Conservation (phyloP, 2,329 filamentous ascomycete species). For the Tolypocladium paradoxum region DNA sequence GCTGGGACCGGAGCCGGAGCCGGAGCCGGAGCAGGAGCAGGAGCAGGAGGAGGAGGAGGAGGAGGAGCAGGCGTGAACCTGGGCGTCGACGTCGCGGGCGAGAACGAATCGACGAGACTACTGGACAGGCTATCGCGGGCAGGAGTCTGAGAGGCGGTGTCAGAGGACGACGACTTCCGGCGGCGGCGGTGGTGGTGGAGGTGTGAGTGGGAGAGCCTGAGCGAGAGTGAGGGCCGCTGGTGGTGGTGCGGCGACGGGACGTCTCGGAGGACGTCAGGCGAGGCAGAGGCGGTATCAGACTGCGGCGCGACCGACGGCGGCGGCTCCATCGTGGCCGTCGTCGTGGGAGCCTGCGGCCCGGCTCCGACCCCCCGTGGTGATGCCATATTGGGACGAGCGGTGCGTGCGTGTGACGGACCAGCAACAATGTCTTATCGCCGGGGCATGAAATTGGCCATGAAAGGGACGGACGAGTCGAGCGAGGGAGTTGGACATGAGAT, state of each 20-base stretch:
- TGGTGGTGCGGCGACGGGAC: conserved; percentile 2
- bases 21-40: too few species aligned
- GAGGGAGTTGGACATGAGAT: not conserved
- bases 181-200: conserved; percentile 6
- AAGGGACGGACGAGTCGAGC: conserved; percentile 2
- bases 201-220: conserved; percentile 10
- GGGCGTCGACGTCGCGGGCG: conserved; percentile 5
- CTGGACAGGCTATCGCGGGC: not conserved
- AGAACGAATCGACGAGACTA: not conserved
- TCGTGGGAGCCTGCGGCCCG: not conserved
- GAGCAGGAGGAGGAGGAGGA: too few species aligned
- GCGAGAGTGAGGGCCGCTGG: conserved; percentile 12
- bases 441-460: conserved; percentile 9
- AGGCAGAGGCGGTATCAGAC: conserved; percentile 28
- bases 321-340: not conserved
- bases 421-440: conserved; percentile 9
- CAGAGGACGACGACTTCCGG: not conserved
- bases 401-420: conserved; percentile 3
- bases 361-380: conserved; percentile 2
- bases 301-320: conserved; percentile 7
- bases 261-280: conserved; percentile 18
- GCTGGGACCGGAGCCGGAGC: conserved; percentile 7
- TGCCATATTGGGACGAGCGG: conserved; percentile 12
- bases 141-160: not conserved
- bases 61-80: conserved; percentile 5